Evolutionary conservation across 495 filamentous ascomycete species (phyloP), one percentile per base, ranked within the genome.

Genomic region (Neurospora sp.): DNA sequence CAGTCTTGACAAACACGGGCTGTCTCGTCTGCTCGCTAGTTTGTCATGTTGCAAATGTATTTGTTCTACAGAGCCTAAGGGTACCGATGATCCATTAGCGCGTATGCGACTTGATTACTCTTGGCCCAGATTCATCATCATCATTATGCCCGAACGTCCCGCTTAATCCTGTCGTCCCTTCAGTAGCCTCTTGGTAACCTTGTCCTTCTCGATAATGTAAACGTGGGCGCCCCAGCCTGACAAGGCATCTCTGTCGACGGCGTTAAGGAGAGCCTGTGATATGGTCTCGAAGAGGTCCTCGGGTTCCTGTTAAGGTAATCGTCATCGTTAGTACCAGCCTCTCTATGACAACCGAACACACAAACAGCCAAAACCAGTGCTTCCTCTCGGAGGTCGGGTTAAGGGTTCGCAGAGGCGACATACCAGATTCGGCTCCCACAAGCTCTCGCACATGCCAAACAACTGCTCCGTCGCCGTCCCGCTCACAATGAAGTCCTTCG

Each of bases 201-300:
- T 98, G 83, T 97, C 94, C 88, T 98, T 99, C 88, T 98, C 96
- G 83, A 99, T 96, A 76, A 99, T 94, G 83, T 98, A 98, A 74
- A 99, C 96, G 77, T 98, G 93, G 41, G 96, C 96, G 79, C 96
- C 96, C 96, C 96, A 99, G 76, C 96, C 96, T 12, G 94, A 97
- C 68, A 99, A 86, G 68, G 96, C 96, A 82, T 99, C 96, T 82
- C 96, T 87, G 83, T 99, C 96, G 40, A 99, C 94, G 40, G 94
- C 94, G 83, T 95, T 98, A 73, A 99, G 85, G 39, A 99, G 87
- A n/a, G 95, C 91, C 82, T 99, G 96, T 35, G 96, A 97, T 81
- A 98, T 93, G 44, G 96, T 98, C 85, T 99, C 96, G 85, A 99
- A 99, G 35, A 99, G 89, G 77, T 97, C 94, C 72, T 99, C 96